Conservation (phyloP, 371 early-diverging fungal genomes). For the Mucor lusitanicus region DNA sequence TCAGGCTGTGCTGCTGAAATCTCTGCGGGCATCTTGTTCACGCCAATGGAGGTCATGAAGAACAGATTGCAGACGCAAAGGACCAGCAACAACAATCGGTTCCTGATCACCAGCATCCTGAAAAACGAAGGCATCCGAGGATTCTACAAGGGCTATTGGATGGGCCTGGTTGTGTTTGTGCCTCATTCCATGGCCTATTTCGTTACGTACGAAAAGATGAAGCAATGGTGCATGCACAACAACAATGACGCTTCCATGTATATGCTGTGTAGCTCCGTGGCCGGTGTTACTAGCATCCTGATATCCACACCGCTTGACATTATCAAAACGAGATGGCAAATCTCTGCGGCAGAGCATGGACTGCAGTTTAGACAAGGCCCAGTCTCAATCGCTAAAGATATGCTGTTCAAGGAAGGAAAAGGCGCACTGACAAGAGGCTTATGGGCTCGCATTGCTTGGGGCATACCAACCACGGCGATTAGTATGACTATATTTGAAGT, state of each 20-base stretch:
- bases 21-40: constrained; percentile 60
- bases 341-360: constrained; percentile 49
- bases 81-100: constrained; percentile 20
- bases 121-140: constrained; percentile 59
- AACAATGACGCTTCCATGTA: constrained; percentile 36
- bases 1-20: constrained; percentile 62
- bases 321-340: constrained; percentile 85
- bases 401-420: constrained; percentile 67
- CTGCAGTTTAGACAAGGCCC: constrained; percentile 30
- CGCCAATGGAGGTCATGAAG: constrained; percentile 85
- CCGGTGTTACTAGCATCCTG: constrained; percentile 60
- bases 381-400: constrained; percentile 47
- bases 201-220: constrained; percentile 73
- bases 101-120: constrained; percentile 34
- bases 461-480: constrained; percentile 70
- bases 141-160: constrained; percentile 72
- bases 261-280: constrained; percentile 60
- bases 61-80: constrained; percentile 56
- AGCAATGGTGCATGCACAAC: constrained; percentile 43
- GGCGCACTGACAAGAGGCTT: constrained; percentile 68
- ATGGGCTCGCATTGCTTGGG: constrained; percentile 69
- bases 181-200: constrained; percentile 69
- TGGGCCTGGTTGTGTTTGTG: constrained; percentile 67
- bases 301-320: constrained; percentile 77
- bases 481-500: constrained; percentile 79